Percentiles rank a stretch among this genome's conserved stretches.
Evolutionary conservation across 2,329 filamentous ascomycete genomes (phyloP).

Genomic region (Claviceps fusiformis): DNA sequence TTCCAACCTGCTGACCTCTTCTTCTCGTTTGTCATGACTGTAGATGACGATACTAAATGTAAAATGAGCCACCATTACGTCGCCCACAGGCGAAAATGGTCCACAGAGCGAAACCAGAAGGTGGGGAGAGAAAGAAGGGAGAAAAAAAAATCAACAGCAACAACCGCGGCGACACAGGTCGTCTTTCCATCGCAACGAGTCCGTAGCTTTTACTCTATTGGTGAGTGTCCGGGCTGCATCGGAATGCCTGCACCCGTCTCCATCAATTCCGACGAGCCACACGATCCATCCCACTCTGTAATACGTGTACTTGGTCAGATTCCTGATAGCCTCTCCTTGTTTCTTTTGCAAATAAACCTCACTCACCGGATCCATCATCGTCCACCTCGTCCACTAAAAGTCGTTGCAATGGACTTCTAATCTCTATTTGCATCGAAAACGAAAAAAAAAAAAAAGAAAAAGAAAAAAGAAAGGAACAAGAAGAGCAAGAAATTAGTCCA

Average conservation of each 20-base stretch:
- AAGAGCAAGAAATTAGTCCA: neutral
- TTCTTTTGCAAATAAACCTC: neutral
- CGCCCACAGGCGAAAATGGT: too few species aligned
- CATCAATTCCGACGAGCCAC: slow-evolving; percentile 40
- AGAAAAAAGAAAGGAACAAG: neutral
- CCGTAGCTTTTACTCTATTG: slow-evolving; percentile 17
- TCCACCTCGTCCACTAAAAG: slow-evolving; percentile 45
- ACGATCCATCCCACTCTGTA: slow-evolving; percentile 42
- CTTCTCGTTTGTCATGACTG: neutral
- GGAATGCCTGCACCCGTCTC: slow-evolving; percentile 35
- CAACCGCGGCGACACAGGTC: too few species aligned
- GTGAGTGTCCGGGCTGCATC: slow-evolving; percentile 27
- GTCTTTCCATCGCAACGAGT: too few species aligned
- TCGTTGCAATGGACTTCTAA: slow-evolving; percentile 34
- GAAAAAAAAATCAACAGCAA: neutral
- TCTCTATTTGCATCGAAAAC: slow-evolving; percentile 13
- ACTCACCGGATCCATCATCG: slow-evolving; percentile 43
- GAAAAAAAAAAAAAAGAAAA: neutral
- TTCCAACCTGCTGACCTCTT: neutral
- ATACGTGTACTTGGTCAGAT: slow-evolving; percentile 7
- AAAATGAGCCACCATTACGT: neutral
- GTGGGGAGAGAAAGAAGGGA: neutral
- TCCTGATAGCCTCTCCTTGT: neutral
- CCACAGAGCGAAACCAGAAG: neutral
- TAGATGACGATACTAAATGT: neutral